Percentiles rank a stretch among this genome's conserved stretches.
Evolutionary conservation across 1,284 basidiomycete species (phyloP).

Genomic region (Ceratobasidium theobromae): DNA sequence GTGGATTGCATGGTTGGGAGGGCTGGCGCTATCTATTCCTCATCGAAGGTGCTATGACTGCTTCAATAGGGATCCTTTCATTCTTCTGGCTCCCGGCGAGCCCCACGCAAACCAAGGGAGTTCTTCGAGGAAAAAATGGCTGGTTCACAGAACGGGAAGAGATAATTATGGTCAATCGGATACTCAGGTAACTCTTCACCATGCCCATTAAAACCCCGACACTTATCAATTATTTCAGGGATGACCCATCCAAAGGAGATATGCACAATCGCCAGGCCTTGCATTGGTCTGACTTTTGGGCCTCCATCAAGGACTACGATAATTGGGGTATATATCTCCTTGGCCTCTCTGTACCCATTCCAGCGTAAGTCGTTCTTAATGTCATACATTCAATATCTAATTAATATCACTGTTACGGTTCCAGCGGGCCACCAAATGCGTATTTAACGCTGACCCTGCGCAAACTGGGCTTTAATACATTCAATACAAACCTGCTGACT

Average conservation of each 20-base stretch:
- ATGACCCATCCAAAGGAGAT: constrained; percentile 65
- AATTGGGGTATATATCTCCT: constrained; percentile 64
- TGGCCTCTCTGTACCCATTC: constrained; percentile 17
- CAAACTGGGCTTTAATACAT: constrained; percentile 40
- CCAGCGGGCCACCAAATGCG: constrained; percentile 37
- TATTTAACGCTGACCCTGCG: constrained; percentile 42
- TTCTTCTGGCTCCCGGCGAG: constrained; percentile 70
- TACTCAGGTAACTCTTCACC: constrained; percentile 45
- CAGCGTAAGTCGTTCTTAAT: not conserved
- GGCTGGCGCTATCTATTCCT: constrained; percentile 40
- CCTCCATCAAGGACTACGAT: constrained; percentile 62
- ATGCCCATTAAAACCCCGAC: constrained; percentile 36
- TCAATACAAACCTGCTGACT: constrained; percentile 41
- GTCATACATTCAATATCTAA: not conserved
- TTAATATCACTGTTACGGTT: not conserved
- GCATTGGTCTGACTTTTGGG: constrained; percentile 55
- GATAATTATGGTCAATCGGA: constrained; percentile 57
- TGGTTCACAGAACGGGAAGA: constrained; percentile 61
- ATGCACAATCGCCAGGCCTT: constrained; percentile 80
- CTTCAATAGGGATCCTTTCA: constrained; percentile 38
- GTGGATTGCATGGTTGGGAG: constrained; percentile 32
- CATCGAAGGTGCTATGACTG: constrained; percentile 38
- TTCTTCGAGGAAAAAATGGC: constrained; percentile 61
- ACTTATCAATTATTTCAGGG: constrained; percentile 55
- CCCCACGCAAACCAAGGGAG: constrained; percentile 65